phyloP scores from a whole-genome alignment of 805 yeast genomes.

The Hanseniaspora occidentalis region DNA sequence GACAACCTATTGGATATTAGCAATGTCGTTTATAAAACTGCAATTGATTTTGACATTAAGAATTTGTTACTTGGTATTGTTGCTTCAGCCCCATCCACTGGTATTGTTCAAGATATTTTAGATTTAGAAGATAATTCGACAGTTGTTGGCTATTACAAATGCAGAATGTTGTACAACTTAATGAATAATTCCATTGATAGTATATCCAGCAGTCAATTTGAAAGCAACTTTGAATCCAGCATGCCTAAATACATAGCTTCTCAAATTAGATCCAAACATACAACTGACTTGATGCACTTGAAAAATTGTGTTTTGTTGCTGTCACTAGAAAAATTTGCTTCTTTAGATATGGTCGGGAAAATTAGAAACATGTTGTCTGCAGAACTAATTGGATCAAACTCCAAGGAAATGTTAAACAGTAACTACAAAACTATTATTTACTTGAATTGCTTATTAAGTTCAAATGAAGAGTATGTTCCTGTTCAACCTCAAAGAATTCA shows the following conservation, averaged over 20 bases:
- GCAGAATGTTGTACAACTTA: constrained; percentile 24
- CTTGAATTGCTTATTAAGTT: constrained; percentile 29
- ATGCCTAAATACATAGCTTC: constrained; percentile 25
- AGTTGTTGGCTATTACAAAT: constrained; percentile 21
- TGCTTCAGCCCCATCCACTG: neutral
- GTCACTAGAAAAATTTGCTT: constrained; percentile 24
- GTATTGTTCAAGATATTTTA: neutral
- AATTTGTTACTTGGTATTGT: constrained; percentile 1
- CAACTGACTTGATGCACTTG: constrained; percentile 22
- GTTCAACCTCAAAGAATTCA: constrained; percentile 53
- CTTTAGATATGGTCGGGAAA: constrained; percentile 32
- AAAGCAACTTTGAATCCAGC: constrained; percentile 11
- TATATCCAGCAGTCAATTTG: constrained; percentile 16
- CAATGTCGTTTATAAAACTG: neutral
- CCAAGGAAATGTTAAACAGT: constrained; percentile 27
- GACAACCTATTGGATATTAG: neutral
- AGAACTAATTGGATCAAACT: constrained; percentile 45
- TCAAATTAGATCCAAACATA: constrained; percentile 18
- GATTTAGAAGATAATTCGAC: constrained; percentile 1
- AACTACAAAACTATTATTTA: constrained; percentile 39
- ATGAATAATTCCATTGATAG: constrained; percentile 22
- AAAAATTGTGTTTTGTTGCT: constrained; percentile 25
- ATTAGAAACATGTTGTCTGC: constrained; percentile 51
- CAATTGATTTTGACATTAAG: neutral
- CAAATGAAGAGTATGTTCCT: constrained; percentile 21